Percentiles rank a stretch among this genome's conserved stretches.
Evolutionary conservation across 208 protist genomes (phyloP).

Genomic region (Naegleria fowleri): DNA sequence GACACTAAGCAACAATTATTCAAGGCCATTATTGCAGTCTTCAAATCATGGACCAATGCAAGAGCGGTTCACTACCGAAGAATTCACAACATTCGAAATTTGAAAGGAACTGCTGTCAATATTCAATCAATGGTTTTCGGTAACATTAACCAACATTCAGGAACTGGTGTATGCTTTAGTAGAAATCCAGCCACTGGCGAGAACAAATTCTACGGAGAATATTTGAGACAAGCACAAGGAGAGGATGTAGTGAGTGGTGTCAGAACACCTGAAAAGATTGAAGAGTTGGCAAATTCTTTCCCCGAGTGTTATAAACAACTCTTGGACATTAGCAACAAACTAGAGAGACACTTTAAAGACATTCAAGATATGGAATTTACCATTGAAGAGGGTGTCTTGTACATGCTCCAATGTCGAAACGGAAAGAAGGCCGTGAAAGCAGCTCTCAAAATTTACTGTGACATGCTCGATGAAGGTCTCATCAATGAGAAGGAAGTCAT

Average conservation of each 20-base stretch:
- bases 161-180: conserved; percentile 87
- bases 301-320: conserved; percentile 75
- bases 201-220: conserved; percentile 86
- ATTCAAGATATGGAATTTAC: conserved; percentile 95
- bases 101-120: conserved; percentile 85
- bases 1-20: conserved; percentile 75
- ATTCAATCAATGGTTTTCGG: conserved; percentile 91
- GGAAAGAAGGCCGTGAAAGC: conserved; percentile 84
- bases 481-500: conserved; percentile 78
- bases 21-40: conserved; percentile 76
- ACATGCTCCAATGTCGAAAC: conserved; percentile 84
- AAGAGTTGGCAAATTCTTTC: conserved; percentile 73
- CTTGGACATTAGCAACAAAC: conserved; percentile 58
- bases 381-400: conserved; percentile 82
- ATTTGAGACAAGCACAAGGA: conserved; percentile 85
- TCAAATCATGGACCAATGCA: conserved; percentile 76
- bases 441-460: conserved; percentile 70
- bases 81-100: conserved; percentile 75
- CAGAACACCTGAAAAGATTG: conserved; percentile 79
- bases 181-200: conserved; percentile 82
- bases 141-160: conserved; percentile 77
- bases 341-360: conserved; percentile 84
- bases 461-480: conserved; percentile 81
- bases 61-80: conserved; percentile 80
- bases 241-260: conserved; percentile 92